Evolutionary conservation across 768 basidiomycete species (phyloP).

Genomic region (Pleurotus eryngii): DNA sequence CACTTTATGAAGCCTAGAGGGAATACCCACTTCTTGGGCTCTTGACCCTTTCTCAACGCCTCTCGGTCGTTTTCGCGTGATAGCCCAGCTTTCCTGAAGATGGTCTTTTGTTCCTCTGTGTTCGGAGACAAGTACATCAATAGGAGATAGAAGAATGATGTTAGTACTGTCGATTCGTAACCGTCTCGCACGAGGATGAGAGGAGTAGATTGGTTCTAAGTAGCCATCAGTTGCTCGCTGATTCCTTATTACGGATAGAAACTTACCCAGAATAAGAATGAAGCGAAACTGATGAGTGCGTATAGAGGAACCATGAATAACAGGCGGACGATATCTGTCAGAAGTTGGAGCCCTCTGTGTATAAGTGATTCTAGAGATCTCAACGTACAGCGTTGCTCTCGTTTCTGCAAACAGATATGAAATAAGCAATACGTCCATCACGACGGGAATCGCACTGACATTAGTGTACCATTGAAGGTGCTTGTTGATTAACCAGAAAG

Average conservation of each 20-base stretch:
- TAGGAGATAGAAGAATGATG: conserved; percentile 76
- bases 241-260: background rate
- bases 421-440: background rate
- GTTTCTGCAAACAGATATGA: conserved; percentile 42
- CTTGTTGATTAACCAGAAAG: conserved; percentile 72
- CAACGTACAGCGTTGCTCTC: conserved; percentile 60
- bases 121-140: conserved; percentile 67
- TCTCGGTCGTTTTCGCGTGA: conserved; percentile 52
- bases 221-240: background rate
- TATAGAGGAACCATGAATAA: conserved; percentile 81
- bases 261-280: conserved; percentile 70
- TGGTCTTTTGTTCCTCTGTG: conserved; percentile 54
- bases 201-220: conserved; percentile 63
- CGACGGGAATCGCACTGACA: conserved; percentile 33
- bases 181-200: conserved; percentile 67
- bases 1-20: conserved; percentile 61
- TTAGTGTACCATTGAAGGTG: conserved; percentile 73
- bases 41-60: conserved; percentile 38
- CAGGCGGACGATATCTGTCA: conserved; percentile 64
- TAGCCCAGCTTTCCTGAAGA: conserved; percentile 57
- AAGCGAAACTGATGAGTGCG: conserved; percentile 60
- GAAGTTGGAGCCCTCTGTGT: background rate
- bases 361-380: background rate
- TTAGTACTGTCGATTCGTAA: conserved; percentile 75
- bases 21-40: conserved; percentile 61